Evolutionary conservation across 2,329 filamentous ascomycete species (phyloP), one percentile per base, ranked within the genome.

Genomic region (Apiospora rasikravindrae): DNA sequence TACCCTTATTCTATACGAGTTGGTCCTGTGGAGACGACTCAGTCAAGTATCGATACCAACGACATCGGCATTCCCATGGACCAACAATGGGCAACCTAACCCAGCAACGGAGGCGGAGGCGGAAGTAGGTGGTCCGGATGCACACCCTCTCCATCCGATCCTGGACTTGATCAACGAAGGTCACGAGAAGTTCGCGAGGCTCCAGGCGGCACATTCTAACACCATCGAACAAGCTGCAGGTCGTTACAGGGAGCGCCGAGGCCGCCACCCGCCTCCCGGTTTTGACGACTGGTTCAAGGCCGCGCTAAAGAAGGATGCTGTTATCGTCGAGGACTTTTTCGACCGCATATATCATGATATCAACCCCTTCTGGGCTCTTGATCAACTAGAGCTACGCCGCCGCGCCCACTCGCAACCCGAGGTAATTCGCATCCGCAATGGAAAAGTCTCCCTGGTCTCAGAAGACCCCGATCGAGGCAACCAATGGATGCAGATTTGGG

Each of bases 331-430:
- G 75, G 87, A 90, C 69, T 92, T 89, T 76, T 92, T 90, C 79
- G 88, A 90, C 77, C 88, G 89, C 72, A 88, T 92, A 67, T 89
- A 90, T 81, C 86, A 90, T 74, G 90, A 92, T 77, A 77, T 91
- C 71, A 82, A 86, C 64, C 89, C 89, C 0, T 90, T 89, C 76
- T 91, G 89, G 89, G 88, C 83, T 2, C 77, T 89, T 42, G 85
- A 88, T 37, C 80, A 84, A 11, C 78, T 81, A 51, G 80, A 83
- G 68, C 78, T 83, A 24, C 78, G 79, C 37, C 76, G 77, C n/a
- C 81, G 83, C 53, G 83, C 86, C 53, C 80, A 80, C 33, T 76
- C 80, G 3, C 84, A 84, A 78, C 80, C 81, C 69, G 83, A 84
- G 73, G 81, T 84, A 16, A 83, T 88, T 66, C 83, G 83, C 33